Conservation (phyloP, 768 basidiomycete genomes). For the Lactifluus piperatus region DNA sequence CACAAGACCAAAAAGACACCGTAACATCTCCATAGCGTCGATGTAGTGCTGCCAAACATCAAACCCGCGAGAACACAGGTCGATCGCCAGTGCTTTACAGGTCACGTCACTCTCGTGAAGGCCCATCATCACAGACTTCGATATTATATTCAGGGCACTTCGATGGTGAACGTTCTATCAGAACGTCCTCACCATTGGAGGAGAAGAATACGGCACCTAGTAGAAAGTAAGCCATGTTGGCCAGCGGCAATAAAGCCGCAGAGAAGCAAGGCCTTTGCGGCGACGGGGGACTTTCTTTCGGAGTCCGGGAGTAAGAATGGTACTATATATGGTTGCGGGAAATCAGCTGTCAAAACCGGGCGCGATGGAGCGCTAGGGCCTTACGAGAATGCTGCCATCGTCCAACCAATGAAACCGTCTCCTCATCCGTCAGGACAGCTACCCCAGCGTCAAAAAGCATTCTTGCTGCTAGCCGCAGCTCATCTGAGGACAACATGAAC, state of each 20-base stretch:
- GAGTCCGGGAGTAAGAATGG: slow-evolving; percentile 53
- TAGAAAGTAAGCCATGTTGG: slow-evolving; percentile 66
- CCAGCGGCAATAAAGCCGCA: slow-evolving; percentile 78
- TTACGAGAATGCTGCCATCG: slow-evolving; percentile 57
- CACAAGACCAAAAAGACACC: slow-evolving; percentile 74
- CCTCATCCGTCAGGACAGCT: slow-evolving; percentile 56
- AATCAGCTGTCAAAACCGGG: slow-evolving; percentile 13
- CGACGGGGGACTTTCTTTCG: slow-evolving; percentile 46
- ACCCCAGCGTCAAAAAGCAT: slow-evolving; percentile 72
- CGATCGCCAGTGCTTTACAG: slow-evolving; percentile 70
- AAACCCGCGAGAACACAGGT: slow-evolving; percentile 87
- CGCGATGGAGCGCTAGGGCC: slow-evolving; percentile 18
- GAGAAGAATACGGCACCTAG: slow-evolving; percentile 40
- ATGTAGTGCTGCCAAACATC: slow-evolving; percentile 91
- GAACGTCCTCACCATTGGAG: background rate
- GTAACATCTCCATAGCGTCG: slow-evolving; percentile 81
- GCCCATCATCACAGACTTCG: slow-evolving; percentile 72
- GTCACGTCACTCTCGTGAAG: slow-evolving; percentile 63
- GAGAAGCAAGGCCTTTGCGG: slow-evolving; percentile 68
- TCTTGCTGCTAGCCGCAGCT: slow-evolving; percentile 69
- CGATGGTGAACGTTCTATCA: background rate
- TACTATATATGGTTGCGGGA: slow-evolving; percentile 32
- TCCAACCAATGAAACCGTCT: slow-evolving; percentile 49
- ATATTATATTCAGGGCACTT: slow-evolving; percentile 75
- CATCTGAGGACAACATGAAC: slow-evolving; percentile 34